phyloP scores from a whole-genome alignment of 768 basidiomycete genomes.

The Auricularia auricula-judae region DNA sequence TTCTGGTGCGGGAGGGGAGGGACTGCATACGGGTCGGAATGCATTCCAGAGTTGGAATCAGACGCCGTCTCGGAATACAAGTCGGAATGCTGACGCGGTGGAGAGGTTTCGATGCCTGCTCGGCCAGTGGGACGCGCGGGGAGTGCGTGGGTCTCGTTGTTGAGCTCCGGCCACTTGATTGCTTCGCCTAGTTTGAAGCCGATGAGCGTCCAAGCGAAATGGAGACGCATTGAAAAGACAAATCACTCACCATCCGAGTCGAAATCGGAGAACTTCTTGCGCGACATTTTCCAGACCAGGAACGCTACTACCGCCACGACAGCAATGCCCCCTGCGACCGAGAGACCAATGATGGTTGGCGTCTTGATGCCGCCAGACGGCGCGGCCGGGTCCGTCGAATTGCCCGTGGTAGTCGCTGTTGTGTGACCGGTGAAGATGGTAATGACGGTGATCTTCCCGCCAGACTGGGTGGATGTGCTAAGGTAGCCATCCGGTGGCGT shows the following conservation, averaged over 20 bases:
- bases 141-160: conserved; percentile 50
- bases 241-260: conserved; percentile 54
- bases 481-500: too few species aligned
- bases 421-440: neutral
- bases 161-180: conserved; percentile 87
- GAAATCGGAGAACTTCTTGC: conserved; percentile 64
- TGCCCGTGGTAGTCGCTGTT: conserved; percentile 5
- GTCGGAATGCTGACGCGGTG: conserved; percentile 7
- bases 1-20: conserved; percentile 75
- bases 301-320: conserved; percentile 61
- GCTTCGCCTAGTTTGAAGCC: conserved; percentile 45
- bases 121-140: conserved; percentile 58
- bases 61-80: conserved; percentile 7
- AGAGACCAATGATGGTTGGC: conserved; percentile 69
- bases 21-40: conserved; percentile 64
- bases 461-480: too few species aligned
- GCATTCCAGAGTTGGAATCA: conserved; percentile 9
- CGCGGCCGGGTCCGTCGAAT: conserved; percentile 8
- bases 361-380: conserved; percentile 32
- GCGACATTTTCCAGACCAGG: conserved; percentile 77
- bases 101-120: conserved; percentile 40
- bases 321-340: conserved; percentile 72
- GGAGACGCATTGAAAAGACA: conserved; percentile 5
- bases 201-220: conserved; percentile 1
- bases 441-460: too few species aligned